phyloP scores from a whole-genome alignment of 768 basidiomycete species.

The Leucocoprinus sp. region DNA sequence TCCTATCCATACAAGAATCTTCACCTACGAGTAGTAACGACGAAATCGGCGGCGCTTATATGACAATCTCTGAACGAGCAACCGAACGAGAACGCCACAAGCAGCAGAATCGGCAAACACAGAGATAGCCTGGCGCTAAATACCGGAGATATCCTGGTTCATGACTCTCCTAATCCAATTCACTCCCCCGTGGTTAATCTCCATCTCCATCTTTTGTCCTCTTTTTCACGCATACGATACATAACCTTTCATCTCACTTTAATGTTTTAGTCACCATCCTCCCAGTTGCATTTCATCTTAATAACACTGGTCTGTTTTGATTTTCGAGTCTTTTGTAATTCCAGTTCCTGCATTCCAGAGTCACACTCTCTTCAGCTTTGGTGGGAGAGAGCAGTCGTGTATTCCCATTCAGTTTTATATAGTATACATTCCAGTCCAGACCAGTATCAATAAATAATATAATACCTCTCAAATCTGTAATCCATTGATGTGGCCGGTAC shows the following conservation, averaged over 20 bases:
- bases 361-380: slow-evolving; percentile 1
- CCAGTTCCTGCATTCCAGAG: background rate
- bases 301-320: slow-evolving; percentile 9
- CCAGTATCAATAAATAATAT: slow-evolving; percentile 6
- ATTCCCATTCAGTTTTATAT: slow-evolving; percentile 5
- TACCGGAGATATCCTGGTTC: background rate
- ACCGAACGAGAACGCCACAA: slow-evolving; percentile 58
- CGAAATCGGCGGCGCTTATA: slow-evolving; percentile 77
- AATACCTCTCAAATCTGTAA: background rate
- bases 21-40: slow-evolving; percentile 69
- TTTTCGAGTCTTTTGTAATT: slow-evolving; percentile 3
- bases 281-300: slow-evolving; percentile 3
- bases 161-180: slow-evolving; percentile 1
- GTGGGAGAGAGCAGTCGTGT: slow-evolving; percentile 3
- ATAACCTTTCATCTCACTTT: slow-evolving; percentile 11
- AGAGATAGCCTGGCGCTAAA: slow-evolving; percentile 1
- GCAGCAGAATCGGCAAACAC: slow-evolving; percentile 15
- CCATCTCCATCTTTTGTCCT: slow-evolving; percentile 13
- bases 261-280: background rate
- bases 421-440: slow-evolving; percentile 3
- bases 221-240: slow-evolving; percentile 13
- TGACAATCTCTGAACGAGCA: slow-evolving; percentile 77
- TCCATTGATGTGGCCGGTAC: no score
- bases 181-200: slow-evolving; percentile 5
- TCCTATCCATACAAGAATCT: slow-evolving; percentile 40